Conservation (phyloP, 169 alveolate species). For the Cryptosporidium parvum region DNA sequence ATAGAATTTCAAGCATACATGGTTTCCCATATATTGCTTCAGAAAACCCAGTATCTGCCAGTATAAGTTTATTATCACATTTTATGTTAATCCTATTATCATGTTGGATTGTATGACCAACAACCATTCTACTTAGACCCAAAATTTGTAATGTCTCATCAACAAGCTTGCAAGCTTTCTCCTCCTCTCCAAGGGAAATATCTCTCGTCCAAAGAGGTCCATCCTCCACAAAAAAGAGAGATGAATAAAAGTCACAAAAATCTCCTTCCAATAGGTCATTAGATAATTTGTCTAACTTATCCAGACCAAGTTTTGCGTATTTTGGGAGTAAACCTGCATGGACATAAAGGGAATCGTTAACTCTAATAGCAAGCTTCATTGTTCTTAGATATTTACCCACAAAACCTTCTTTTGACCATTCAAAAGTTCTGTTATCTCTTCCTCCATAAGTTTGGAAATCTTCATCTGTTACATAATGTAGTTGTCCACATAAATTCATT, state of each 20-base stretch:
- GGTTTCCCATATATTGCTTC: slow-evolving; percentile 74
- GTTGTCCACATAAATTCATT: slow-evolving; percentile 80
- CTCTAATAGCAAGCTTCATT: slow-evolving; percentile 32
- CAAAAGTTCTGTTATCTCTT: slow-evolving; percentile 38
- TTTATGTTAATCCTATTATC: slow-evolving; percentile 52
- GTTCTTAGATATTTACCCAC: slow-evolving; percentile 69
- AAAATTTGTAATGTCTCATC: slow-evolving; percentile 42
- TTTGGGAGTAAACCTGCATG: slow-evolving; percentile 77
- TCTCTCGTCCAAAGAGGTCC: slow-evolving; percentile 80
- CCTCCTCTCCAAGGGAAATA: slow-evolving; percentile 44
- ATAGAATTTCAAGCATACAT: slow-evolving; percentile 36
- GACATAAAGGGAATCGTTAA: slow-evolving; percentile 69
- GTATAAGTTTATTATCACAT: slow-evolving; percentile 63
- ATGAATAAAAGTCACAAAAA: slow-evolving; percentile 12
- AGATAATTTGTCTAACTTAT: background rate
- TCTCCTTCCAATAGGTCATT: slow-evolving; percentile 19
- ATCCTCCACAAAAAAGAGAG: slow-evolving; percentile 45
- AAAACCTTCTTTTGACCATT: slow-evolving; percentile 66
- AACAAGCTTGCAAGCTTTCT: slow-evolving; percentile 55
- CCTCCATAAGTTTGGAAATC: slow-evolving; percentile 74
- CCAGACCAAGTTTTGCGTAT: slow-evolving; percentile 63
- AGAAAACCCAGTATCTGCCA: slow-evolving; percentile 76
- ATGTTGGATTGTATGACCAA: slow-evolving; percentile 79
- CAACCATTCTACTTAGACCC: slow-evolving; percentile 71
- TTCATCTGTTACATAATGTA: slow-evolving; percentile 72